Base-by-base conservation (phyloP, 2,329 filamentous ascomycete genomes). In the Triangularia setosa region DNA sequence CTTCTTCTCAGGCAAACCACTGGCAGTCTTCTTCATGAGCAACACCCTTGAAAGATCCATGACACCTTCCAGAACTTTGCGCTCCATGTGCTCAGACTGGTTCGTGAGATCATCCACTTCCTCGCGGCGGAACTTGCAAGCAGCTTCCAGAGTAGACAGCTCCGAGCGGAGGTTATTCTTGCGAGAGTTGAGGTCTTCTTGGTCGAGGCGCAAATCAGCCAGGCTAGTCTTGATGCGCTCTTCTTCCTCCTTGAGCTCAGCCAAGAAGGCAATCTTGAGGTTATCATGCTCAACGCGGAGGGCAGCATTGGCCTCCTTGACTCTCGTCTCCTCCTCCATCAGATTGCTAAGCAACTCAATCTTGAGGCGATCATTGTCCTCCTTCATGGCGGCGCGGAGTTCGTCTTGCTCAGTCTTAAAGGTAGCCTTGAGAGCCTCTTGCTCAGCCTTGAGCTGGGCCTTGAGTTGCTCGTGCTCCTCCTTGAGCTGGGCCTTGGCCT, bases 21-120 rank as follows among this genome's bases (percentile, higher is more conserved):
- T 35, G 40, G 57, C 57, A 27, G 57, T 44, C 58, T 60, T 60
- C 23, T 53, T 79, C 80, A 95, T 90, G 64, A 98, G 85, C n/a
- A 97, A 83, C 25, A 94, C 88, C 6, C 94, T 90, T 21, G 94
- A 97, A 75, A 98, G 94, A 71, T 98, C 93, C 79, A 99, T 96
- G 67, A 98, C 92, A 25, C 94, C 93, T 69, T 98, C 94, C 30
- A 99, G 80, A 70, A 99, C 97, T 25, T 95, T 89, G 60, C 93
- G 90, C 79, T 99, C 95, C 24, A 99, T 83, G 3, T 87, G 86
- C 75, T 97, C 93, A 2, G 94, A 95, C 67, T 94, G 90, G 11
- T 85, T 81, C 75, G 98, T 94, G 91, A 99, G 97, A 25, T 90
- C 84, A 55, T 92, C 87, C 65, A 99, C 86, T 78, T 98, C 95